These are phyloP conservation scores for Elsinoe ampelina DNA, from an alignment of 2,329 filamentous ascomycete genomes.

Conservation along the genomic window DNA sequence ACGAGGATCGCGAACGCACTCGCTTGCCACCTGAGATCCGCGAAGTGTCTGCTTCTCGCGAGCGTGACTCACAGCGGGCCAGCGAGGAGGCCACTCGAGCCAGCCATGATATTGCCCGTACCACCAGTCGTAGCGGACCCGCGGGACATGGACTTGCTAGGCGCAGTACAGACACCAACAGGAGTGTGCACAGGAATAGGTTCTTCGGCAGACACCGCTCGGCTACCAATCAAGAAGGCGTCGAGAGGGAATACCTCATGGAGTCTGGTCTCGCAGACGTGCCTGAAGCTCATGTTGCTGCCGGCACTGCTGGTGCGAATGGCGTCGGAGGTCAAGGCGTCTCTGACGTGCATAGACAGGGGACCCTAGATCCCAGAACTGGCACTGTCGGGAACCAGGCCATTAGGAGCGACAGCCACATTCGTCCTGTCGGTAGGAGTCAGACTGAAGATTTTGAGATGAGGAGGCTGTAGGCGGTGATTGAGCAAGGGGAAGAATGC, in stretches of 20 bases:
- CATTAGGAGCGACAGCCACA: background rate
- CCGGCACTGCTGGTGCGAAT: background rate
- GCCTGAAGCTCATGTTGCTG: constrained; percentile 24
- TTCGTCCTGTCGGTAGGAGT: constrained; percentile 1
- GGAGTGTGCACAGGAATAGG: constrained; percentile 46
- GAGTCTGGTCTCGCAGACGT: constrained; percentile 31
- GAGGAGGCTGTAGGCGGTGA: constrained; percentile 5
- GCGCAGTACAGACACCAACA: constrained; percentile 22
- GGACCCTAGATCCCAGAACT: background rate
- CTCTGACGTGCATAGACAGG: background rate
- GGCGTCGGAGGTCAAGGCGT: constrained; percentile 1
- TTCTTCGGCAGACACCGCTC: constrained; percentile 46
- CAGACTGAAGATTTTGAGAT: constrained; percentile 15
- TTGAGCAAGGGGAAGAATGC: background rate
- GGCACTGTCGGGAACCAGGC: background rate
- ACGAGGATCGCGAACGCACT: constrained; percentile 44
- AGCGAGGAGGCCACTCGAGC: constrained; percentile 16
- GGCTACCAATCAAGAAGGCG: constrained; percentile 17
- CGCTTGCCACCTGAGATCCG: constrained; percentile 35
- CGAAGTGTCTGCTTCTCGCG: constrained; percentile 28
- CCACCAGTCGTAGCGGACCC: constrained; percentile 21
- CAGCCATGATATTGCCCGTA: constrained; percentile 21
- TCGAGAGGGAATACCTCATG: constrained; percentile 24
- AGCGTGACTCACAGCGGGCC: constrained; percentile 23
- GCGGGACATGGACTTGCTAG: constrained; percentile 22